Conservation (phyloP, 352 stramenopile species). For the Globisporangium takayamanum region DNA sequence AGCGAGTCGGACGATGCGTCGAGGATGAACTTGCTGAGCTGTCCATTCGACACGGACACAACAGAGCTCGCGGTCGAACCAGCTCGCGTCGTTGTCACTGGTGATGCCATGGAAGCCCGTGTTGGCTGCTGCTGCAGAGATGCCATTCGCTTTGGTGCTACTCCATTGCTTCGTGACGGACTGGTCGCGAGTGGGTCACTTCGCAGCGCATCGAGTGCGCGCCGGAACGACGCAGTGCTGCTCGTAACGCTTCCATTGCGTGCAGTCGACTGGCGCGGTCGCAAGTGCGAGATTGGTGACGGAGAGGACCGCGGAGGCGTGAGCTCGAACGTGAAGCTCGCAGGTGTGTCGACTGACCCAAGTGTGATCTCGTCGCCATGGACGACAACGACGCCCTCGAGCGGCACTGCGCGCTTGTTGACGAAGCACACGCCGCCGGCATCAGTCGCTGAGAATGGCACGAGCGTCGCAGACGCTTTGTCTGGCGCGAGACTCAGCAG, state of each 20-base stretch:
- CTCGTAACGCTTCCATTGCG: slow-evolving; percentile 7
- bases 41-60: slow-evolving; percentile 16
- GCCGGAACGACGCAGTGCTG: slow-evolving; percentile 32
- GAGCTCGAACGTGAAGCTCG: slow-evolving; percentile 52
- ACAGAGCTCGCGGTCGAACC: slow-evolving; percentile 5
- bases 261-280: neutral
- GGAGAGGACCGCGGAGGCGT: slow-evolving; percentile 3
- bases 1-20: slow-evolving; percentile 50
- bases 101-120: neutral
- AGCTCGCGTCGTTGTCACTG: neutral
- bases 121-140: neutral
- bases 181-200: slow-evolving; percentile 20
- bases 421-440: slow-evolving; percentile 40
- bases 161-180: neutral
- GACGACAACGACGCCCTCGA: slow-evolving; percentile 35
- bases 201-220: slow-evolving; percentile 37
- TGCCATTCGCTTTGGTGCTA: neutral
- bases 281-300: neutral
- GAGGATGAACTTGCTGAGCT: slow-evolving; percentile 36
- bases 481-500: slow-evolving; percentile 38
- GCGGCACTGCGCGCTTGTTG: slow-evolving; percentile 33
- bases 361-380: slow-evolving; percentile 63
- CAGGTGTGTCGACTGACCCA: slow-evolving; percentile 16
- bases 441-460: slow-evolving; percentile 37
- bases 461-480: slow-evolving; percentile 31